Base-by-base conservation (phyloP, 1,284 basidiomycete species). In the Ceratobasidium theobromae region DNA sequence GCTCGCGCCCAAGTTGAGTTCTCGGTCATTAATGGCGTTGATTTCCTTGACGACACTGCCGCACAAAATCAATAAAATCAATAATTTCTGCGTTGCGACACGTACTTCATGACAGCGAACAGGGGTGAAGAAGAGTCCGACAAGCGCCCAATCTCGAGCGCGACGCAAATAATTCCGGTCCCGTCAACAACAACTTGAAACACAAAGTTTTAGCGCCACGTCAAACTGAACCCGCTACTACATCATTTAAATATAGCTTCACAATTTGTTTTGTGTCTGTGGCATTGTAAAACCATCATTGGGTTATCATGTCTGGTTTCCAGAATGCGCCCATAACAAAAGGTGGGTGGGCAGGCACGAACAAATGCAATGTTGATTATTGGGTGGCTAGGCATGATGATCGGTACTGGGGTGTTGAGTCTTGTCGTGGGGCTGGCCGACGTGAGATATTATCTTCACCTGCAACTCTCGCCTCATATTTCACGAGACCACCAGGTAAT, bases 21-120 rank as follows among this genome's bases (percentile, higher is more conserved):
- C 96, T 9, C 82, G 83, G 72, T 95, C 87, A 75, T 98, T 99
- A 72, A 98, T 96, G 75, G 88, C 85, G 74, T 90, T 88, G 71
- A 98, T 98, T 80, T 98, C 94, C 53, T 88, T 87, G 4, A 97
- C 91, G 18, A 95, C 89, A 75, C 93, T 97, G 76, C 8, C 25
- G n/a, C n/a, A 38, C 2, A 2, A 12, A 28, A 48, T 35, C 14
- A 32, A 46, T 48, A 46, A 43, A 27, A 62, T 27, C 9, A 46
- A 4, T 18, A 9, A 1, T 4, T 40, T 21, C 11, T 45, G 5
- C 25, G 33, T 27, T 33, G 18, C 5, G 40, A 35, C 16, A 38
- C 53, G 38, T 45, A 69, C 68, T 69, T 69, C 68, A 69, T 69
- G 49, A 40, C 14, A 27, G 33, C 23, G 41, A 43, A 25, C 11